phyloP scores from a whole-genome alignment of 371 early-diverging fungal genomes.

The Batrachochytrium dendrobatidis region DNA sequence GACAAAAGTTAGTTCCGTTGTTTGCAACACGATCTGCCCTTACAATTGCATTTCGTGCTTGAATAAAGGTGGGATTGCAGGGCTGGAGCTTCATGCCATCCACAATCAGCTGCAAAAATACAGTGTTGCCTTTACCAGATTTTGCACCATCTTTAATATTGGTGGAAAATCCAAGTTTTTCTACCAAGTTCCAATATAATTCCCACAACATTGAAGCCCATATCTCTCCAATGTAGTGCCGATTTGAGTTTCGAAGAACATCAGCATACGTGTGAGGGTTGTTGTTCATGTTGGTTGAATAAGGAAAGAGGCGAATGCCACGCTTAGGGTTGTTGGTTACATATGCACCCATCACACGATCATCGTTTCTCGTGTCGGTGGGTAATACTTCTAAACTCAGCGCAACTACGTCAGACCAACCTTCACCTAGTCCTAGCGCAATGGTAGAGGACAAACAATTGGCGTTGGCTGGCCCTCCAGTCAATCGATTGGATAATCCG shows the following conservation, averaged over 20 bases:
- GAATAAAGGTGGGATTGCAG: slow-evolving; percentile 77
- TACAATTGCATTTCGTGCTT: slow-evolving; percentile 86
- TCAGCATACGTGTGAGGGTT: slow-evolving; percentile 23
- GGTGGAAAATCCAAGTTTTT: slow-evolving; percentile 57
- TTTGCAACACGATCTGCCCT: slow-evolving; percentile 68
- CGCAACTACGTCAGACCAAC: slow-evolving; percentile 88
- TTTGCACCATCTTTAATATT: slow-evolving; percentile 30
- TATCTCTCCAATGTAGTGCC: slow-evolving; percentile 28
- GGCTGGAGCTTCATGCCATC: slow-evolving; percentile 87
- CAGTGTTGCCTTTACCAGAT: slow-evolving; percentile 27
- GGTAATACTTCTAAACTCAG: slow-evolving; percentile 59
- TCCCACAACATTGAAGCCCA: slow-evolving; percentile 63
- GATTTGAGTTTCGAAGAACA: slow-evolving; percentile 12
- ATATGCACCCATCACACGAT: slow-evolving; percentile 69
- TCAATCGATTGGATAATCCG: slow-evolving; percentile 82
- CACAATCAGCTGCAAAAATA: slow-evolving; percentile 73
- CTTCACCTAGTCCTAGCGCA: slow-evolving; percentile 91
- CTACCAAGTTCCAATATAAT: slow-evolving; percentile 74
- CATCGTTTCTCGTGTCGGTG: slow-evolving; percentile 44
- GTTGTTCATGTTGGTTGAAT: slow-evolving; percentile 19
- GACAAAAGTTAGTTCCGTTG: slow-evolving; percentile 70
- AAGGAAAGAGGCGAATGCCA: slow-evolving; percentile 74
- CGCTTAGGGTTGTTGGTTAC: slow-evolving; percentile 50
- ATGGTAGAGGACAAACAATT: slow-evolving; percentile 78
- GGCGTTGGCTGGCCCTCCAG: slow-evolving; percentile 82